These are phyloP conservation scores for Ilyonectria destructans DNA, from an alignment of 2,329 filamentous ascomycete genomes.

Conservation along the genomic window DNA sequence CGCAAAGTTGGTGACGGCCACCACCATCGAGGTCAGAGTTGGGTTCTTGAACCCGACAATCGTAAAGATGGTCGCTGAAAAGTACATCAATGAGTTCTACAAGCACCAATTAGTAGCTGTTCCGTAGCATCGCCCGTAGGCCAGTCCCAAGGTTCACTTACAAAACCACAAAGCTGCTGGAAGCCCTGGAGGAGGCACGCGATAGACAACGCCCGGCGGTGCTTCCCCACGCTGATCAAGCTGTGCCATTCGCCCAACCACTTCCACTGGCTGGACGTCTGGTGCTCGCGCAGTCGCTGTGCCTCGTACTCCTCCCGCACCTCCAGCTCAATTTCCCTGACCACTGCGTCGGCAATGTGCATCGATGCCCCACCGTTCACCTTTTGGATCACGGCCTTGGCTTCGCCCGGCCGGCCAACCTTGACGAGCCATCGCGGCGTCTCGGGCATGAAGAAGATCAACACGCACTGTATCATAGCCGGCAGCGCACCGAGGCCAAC, in stretches of 20 bases:
- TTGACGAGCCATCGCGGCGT: constrained; percentile 91
- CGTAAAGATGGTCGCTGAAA: constrained; percentile 86
- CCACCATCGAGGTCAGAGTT: constrained; percentile 84
- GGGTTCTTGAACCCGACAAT: constrained; percentile 85
- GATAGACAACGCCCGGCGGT: constrained; percentile 84
- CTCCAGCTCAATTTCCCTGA: constrained; percentile 82
- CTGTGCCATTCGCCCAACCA: constrained; percentile 68
- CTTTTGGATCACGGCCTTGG: constrained; percentile 75
- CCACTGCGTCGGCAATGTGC: constrained; percentile 70
- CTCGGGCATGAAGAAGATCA: constrained; percentile 85
- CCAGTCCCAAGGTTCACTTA: constrained; percentile 57
- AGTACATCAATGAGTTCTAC: constrained; percentile 93
- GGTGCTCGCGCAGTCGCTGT: constrained; percentile 54
- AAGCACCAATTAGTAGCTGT: constrained; percentile 23
- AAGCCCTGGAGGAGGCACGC: constrained; percentile 89
- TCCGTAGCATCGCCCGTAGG: constrained; percentile 1
- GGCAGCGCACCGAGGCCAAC: constrained; percentile 88
- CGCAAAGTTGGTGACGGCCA: constrained; percentile 87
- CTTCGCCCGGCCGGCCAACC: constrained; percentile 73
- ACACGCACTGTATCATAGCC: constrained; percentile 78
- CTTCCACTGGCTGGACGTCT: constrained; percentile 48
- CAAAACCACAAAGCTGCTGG: constrained; percentile 91
- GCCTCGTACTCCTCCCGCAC: constrained; percentile 79
- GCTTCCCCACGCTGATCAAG: constrained; percentile 72
- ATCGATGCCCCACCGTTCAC: constrained; percentile 71